Evolutionary conservation across 768 basidiomycete genomes (phyloP), one percentile per base, ranked within the genome.

Genomic region (Psilocybe sp.): DNA sequence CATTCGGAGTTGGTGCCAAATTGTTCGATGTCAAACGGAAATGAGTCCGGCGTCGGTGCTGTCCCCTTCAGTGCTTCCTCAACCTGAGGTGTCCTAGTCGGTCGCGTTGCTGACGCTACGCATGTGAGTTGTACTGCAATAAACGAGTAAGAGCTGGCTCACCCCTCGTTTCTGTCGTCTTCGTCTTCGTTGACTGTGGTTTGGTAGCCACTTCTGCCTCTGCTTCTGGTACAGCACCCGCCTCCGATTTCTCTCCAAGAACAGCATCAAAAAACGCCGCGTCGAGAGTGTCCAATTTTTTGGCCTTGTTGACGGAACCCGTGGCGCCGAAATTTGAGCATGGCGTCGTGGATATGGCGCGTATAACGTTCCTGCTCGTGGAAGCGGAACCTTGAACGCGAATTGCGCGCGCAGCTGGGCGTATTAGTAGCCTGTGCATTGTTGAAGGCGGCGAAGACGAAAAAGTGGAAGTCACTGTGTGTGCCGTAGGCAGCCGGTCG

Each of bases 401-500:
- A 49, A 62, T 55, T 44, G 59, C 60, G 52, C 69, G 70, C 49
- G 67, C 57, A 35, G 63, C 46, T 20, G 61, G 63, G 34, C 60
- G 55, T 43, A 63, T 48, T 37, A 62, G 55, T 44, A 62, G 53
- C 49, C 62, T 56, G 49, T 58, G 55, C 49, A 59, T 53, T 59
- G 60, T 64, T 55, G 47, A 47, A 47, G 49, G 42, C 31, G 48
- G 49, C 49, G 38, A 37, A 23, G 36, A 15, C 14, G 41, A 51
- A 48, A 58, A 62, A 56, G 53, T 40, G 45, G 52, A 47, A 42
- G 46, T 46, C 44, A 36, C 38, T 31, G 31, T 35, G 43, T 20
- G 12, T 14, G 36, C 46, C 46, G 40, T 35, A 50, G 41, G 36
- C 41, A 37, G 46, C 55, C 47, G 47, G 48, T 49, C 52, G 50